These are phyloP conservation scores for Tulasnella sp. DNA, from an alignment of 768 basidiomycete genomes.

Conservation along the genomic window DNA sequence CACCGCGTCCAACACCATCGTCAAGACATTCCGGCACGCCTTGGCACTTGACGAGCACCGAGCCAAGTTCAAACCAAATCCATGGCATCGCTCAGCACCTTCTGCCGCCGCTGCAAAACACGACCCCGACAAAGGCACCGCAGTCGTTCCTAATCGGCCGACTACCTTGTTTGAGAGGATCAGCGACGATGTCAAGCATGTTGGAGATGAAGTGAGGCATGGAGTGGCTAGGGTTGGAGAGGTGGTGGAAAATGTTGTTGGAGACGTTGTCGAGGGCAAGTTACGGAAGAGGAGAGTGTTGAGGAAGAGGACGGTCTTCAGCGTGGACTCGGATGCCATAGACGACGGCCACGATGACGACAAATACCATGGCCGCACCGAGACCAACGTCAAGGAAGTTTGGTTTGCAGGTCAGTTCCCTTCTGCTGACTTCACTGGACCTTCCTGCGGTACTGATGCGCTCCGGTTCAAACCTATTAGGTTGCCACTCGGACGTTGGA, in stretches of 20 bases:
- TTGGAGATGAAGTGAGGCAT: not conserved
- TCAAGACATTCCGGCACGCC: constrained; percentile 34
- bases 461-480: not conserved
- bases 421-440: not conserved
- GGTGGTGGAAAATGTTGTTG: not conserved
- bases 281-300: not conserved
- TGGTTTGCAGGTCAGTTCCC: constrained; percentile 46
- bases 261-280: not conserved
- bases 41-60: constrained; percentile 50
- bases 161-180: not conserved
- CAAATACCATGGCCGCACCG: not conserved
- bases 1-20: constrained; percentile 30
- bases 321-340: not conserved
- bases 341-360: constrained; percentile 1
- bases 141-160: not conserved
- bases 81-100: constrained; percentile 52
- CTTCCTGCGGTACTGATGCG: not conserved
- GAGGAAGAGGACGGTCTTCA: constrained; percentile 5
- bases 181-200: not conserved
- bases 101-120: constrained; percentile 32
- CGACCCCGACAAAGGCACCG: constrained; percentile 35
- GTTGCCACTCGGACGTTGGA: constrained; percentile 55
- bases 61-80: constrained; percentile 58
- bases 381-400: constrained; percentile 30
- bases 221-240: not conserved